These are phyloP conservation scores for Scenedesmus sp. DNA, from an alignment of 163 green algal species.

Conservation along the genomic window DNA sequence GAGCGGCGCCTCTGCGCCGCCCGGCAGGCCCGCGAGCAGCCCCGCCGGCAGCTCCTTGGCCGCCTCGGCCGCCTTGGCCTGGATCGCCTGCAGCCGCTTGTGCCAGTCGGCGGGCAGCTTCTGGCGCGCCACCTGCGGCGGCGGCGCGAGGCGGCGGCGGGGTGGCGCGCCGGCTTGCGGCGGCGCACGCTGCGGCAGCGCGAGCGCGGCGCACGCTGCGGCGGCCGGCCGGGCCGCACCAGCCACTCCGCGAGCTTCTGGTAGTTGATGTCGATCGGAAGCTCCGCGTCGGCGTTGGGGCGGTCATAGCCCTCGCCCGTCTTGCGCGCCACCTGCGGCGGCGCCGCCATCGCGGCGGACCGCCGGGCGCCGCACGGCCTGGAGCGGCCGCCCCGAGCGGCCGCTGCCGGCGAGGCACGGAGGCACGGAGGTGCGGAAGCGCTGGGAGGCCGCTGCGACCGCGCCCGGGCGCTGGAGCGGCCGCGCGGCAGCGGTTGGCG, in stretches of 20 bases:
- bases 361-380: too few species aligned
- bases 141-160: neutral
- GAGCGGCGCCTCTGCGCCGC: slow-evolving; percentile 40
- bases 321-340: slow-evolving; percentile 46
- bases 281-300: slow-evolving; percentile 56
- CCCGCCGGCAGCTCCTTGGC: slow-evolving; percentile 59
- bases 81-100: slow-evolving; percentile 71
- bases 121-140: slow-evolving; percentile 63
- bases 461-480: too few species aligned
- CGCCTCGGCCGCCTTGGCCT: slow-evolving; percentile 59
- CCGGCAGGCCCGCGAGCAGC: slow-evolving; percentile 48
- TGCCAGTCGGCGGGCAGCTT: slow-evolving; percentile 76
- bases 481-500: too few species aligned
- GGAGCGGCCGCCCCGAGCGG: too few species aligned
- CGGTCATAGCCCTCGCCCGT: slow-evolving; percentile 66
- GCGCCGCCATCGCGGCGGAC: too few species aligned
- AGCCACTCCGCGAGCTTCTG: slow-evolving; percentile 75
- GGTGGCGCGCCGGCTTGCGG: neutral
- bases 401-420: too few species aligned
- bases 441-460: too few species aligned
- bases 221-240: slow-evolving; percentile 59
- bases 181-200: neutral
- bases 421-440: too few species aligned
- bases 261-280: slow-evolving; percentile 78
- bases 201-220: too few species aligned